Evolutionary conservation across 2,329 filamentous ascomycete species (phyloP), one percentile per base, ranked within the genome.

Genomic region (Aspergillus ibericus): DNA sequence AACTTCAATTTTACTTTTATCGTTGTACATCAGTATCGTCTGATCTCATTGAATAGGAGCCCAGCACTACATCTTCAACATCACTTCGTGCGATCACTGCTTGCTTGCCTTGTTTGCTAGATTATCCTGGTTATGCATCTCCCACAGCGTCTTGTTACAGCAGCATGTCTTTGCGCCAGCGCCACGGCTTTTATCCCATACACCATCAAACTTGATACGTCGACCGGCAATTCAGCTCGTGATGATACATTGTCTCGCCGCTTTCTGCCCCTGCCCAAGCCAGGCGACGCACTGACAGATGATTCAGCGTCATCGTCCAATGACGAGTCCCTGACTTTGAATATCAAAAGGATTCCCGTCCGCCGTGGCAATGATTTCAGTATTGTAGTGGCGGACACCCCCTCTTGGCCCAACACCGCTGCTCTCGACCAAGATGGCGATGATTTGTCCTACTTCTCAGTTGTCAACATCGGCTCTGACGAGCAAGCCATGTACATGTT

Each of bases 361-460:
- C 76, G 74, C 25, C 80, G 82, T 44, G 75, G 80, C 58, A 83
- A 84, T 66, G 65, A 69, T 2, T 84, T 81, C 69, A 71, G 75
- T 7, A 78, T 83, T 10, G 66, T 77, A 36, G 63, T 72, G 55
- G 74, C 77, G 7, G 68, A 72, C 18, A 68, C 68, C 1, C 78
- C 80, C 1, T 72, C 70, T 13, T 67, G 77, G 56, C 61, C 75
- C 13, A 78, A 82, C 59, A 83, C 81, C 58, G 75, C 80, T 34
- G 78, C 80, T 1, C 75, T 85, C 36, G 72, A 83, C 58, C 80
- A 84, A 60, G 82, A 84, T 74, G 82, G 83, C 9, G 71, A 70
- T 12, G 83, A 85, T 62, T 78, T 78, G 56, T 82, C 81, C 22
- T 85, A 85, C 68, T 82, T 85, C 70, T 76, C 80, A 3, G 72